Evolutionary conservation across 1,284 basidiomycete genomes (phyloP).

Genomic region (Wolfiporia cocos): DNA sequence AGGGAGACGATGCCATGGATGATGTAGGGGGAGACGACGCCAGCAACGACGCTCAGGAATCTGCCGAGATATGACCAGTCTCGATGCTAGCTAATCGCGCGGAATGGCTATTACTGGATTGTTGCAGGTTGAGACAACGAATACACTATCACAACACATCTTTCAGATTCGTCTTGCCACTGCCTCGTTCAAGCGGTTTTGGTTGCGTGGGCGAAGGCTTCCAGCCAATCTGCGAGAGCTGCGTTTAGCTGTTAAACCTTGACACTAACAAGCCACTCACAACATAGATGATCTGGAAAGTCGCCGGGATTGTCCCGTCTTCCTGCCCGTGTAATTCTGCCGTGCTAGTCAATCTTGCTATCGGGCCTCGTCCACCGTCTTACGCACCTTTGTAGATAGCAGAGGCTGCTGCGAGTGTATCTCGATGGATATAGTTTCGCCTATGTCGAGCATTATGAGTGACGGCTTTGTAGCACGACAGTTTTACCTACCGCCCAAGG

Average conservation of each 20-base stretch:
- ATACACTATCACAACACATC: conserved; percentile 67
- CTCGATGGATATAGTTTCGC: conserved; percentile 68
- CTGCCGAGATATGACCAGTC: neutral
- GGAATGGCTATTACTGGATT: too few species aligned
- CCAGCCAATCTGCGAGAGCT: conserved; percentile 92
- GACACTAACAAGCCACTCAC: conserved; percentile 35
- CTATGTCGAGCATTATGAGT: conserved; percentile 28
- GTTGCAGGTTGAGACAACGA: too few species aligned
- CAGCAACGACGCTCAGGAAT: neutral
- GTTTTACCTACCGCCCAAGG: conserved; percentile 55
- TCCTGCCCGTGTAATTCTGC: conserved; percentile 81
- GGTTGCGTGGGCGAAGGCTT: conserved; percentile 85
- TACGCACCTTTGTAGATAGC: conserved; percentile 85
- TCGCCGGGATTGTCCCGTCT: conserved; percentile 86
- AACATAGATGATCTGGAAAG: conserved; percentile 95
- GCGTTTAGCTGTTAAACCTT: conserved; percentile 1
- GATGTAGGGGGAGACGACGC: neutral
- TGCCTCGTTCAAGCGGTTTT: conserved; percentile 82
- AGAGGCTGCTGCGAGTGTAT: conserved; percentile 87
- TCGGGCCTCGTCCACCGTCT: neutral
- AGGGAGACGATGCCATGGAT: conserved; percentile 17
- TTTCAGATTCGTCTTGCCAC: conserved; percentile 75
- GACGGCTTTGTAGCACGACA: neutral
- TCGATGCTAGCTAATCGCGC: neutral
- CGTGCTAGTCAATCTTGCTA: neutral